These are phyloP conservation scores for Hibiscus tridactylites DNA, from an alignment of 345 rosid species.

Conservation along the genomic window DNA sequence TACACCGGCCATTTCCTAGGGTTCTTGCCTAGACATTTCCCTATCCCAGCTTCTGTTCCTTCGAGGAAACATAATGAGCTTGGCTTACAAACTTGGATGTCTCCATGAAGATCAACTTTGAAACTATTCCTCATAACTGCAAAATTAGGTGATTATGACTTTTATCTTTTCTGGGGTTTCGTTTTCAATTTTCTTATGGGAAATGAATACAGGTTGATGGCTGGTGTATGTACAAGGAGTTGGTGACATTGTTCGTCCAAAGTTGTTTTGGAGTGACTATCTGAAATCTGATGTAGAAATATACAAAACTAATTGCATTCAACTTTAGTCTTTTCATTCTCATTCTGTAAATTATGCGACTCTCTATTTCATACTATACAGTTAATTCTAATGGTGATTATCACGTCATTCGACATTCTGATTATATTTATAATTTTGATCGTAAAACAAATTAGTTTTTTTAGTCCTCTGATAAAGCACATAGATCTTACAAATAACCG, in stretches of 20 bases:
- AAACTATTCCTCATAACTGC: too few species aligned
- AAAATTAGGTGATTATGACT: constrained; percentile 15
- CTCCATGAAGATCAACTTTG: constrained; percentile 22
- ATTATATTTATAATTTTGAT: too few species aligned
- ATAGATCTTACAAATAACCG: too few species aligned
- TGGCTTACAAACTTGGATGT: constrained; percentile 61
- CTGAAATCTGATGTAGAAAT: neutral
- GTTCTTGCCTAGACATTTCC: constrained; percentile 73
- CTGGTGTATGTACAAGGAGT: neutral
- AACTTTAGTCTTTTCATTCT: neutral
- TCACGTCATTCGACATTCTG: too few species aligned
- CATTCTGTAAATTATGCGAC: too few species aligned
- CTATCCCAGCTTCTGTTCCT: constrained; percentile 83
- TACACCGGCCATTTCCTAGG: constrained; percentile 53
- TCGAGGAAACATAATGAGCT: constrained; percentile 83
- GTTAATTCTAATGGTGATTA: too few species aligned
- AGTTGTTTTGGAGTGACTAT: neutral
- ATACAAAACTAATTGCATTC: neutral
- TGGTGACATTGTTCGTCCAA: neutral
- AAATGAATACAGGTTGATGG: neutral
- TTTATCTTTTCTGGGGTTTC: constrained; percentile 3
- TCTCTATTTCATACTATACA: too few species aligned
- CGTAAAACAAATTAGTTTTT: too few species aligned
- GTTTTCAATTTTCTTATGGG: neutral
- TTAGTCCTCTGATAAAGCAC: too few species aligned